Evolutionary conservation across 352 stramenopile species (phyloP).

Genomic region (Phytophthora meadii): DNA sequence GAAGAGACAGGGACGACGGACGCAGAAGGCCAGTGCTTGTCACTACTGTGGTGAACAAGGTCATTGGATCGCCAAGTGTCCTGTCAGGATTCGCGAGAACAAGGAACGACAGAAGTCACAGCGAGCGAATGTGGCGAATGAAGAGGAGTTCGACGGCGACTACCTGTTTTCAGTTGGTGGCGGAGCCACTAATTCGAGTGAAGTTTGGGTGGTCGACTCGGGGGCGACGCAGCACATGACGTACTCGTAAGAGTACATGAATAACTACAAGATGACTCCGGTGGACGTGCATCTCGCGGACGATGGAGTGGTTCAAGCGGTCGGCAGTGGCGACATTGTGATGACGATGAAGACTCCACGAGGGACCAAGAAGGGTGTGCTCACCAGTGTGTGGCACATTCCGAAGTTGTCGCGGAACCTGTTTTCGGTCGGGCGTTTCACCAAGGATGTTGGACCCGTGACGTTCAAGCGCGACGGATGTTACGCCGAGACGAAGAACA

Average conservation of each 20-base stretch:
- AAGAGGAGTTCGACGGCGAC: constrained; percentile 7
- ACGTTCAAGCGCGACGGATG: no score
- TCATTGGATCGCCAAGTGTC: no score
- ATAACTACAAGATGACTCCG: constrained; percentile 20
- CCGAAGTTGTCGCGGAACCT: constrained; percentile 19
- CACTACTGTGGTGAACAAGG: no score
- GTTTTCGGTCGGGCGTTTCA: constrained; percentile 22
- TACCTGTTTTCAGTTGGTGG: constrained; percentile 20
- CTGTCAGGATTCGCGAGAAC: no score
- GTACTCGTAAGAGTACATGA: constrained; percentile 24
- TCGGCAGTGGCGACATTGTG: not conserved
- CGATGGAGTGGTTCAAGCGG: constrained; percentile 12
- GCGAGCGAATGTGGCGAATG: no score
- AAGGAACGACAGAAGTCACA: no score
- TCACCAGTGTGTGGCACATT: constrained; percentile 20
- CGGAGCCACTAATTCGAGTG: constrained; percentile 9
- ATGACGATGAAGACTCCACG: not conserved
- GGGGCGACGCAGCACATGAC: constrained; percentile 38
- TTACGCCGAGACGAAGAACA: no score
- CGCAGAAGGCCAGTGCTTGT: constrained; percentile 4
- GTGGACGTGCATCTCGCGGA: constrained; percentile 28
- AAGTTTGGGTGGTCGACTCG: constrained; percentile 32
- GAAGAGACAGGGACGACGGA: constrained; percentile 2
- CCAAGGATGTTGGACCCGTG: constrained; percentile 16
- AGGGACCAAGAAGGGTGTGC: constrained; percentile 16